These are phyloP conservation scores for Xerocomellus dryophilus DNA, from an alignment of 768 basidiomycete genomes.

Conservation along the genomic window DNA sequence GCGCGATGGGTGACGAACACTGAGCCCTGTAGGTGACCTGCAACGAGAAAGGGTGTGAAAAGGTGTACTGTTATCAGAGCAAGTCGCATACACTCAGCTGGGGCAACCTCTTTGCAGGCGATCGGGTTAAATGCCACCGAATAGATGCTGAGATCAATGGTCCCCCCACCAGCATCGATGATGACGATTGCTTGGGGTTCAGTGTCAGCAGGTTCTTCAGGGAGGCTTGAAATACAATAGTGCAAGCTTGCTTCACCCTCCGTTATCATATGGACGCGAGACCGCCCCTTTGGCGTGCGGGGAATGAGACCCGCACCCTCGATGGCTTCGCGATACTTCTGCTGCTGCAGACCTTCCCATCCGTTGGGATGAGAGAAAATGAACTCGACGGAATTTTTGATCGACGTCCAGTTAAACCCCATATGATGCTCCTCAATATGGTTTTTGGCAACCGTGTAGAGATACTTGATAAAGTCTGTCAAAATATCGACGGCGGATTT, in stretches of 20 bases:
- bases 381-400: conserved; percentile 15
- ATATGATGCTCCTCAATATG: conserved; percentile 15
- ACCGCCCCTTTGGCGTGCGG: not conserved
- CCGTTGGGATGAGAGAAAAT: conserved; percentile 30
- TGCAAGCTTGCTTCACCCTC: conserved; percentile 27
- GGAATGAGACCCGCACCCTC: conserved; percentile 24
- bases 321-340: conserved; percentile 20
- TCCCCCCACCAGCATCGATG: conserved; percentile 43
- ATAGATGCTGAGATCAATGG: conserved; percentile 37
- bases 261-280: conserved; percentile 20
- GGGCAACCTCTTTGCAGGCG: conserved; percentile 33
- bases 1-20: conserved; percentile 46
- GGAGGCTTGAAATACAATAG: conserved; percentile 42
- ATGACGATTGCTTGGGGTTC: conserved; percentile 36
- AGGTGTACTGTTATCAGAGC: not conserved
- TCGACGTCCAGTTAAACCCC: conserved; percentile 4
- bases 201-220: not conserved
- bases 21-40: conserved; percentile 46
- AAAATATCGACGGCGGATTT: conserved; percentile 19
- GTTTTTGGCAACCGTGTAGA: not conserved
- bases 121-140: conserved; percentile 19
- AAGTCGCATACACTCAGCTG: conserved; percentile 25
- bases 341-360: conserved; percentile 27
- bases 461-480: conserved; percentile 23
- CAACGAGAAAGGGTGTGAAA: not conserved